Evolutionary conservation across 768 basidiomycete genomes (phyloP).

Genomic region (Coprinopsis marcescibilis): DNA sequence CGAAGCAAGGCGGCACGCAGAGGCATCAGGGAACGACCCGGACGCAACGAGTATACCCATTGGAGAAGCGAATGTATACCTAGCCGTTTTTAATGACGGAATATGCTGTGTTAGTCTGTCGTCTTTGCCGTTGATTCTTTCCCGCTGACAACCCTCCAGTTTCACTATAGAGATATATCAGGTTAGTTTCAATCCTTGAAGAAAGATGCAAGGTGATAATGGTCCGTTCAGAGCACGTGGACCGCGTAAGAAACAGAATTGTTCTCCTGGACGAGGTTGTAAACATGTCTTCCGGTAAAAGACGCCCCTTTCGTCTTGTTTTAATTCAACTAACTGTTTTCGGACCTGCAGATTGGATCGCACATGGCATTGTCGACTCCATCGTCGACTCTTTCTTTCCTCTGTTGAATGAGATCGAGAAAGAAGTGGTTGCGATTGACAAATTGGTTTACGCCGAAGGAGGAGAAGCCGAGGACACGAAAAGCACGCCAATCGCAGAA

Average conservation of each 20-base stretch:
- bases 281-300: conserved; percentile 68
- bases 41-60: conserved; percentile 39
- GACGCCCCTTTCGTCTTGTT: neutral
- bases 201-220: too few relatives aligned
- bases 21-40: conserved; percentile 16
- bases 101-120: conserved; percentile 58
- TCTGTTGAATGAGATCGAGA: conserved; percentile 72
- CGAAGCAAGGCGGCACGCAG: conserved; percentile 23
- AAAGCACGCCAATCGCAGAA: neutral
- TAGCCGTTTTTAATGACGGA: conserved; percentile 85
- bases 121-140: neutral
- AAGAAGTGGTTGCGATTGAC: conserved; percentile 76
- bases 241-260: conserved; percentile 69
- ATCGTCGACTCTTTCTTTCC: conserved; percentile 94
- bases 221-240: conserved; percentile 77
- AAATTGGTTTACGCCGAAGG: conserved; percentile 47
- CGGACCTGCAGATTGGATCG: conserved; percentile 94
- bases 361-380: conserved; percentile 87
- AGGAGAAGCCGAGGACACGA: neutral
- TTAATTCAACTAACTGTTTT: neutral
- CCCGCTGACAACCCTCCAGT: conserved; percentile 39
- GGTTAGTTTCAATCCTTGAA: conserved; percentile 36
- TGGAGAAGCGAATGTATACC: conserved; percentile 80
- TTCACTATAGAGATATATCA: conserved; percentile 85
- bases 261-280: conserved; percentile 54